phyloP scores from a whole-genome alignment of 1,284 basidiomycete genomes.

The Ustilago cynodontis region DNA sequence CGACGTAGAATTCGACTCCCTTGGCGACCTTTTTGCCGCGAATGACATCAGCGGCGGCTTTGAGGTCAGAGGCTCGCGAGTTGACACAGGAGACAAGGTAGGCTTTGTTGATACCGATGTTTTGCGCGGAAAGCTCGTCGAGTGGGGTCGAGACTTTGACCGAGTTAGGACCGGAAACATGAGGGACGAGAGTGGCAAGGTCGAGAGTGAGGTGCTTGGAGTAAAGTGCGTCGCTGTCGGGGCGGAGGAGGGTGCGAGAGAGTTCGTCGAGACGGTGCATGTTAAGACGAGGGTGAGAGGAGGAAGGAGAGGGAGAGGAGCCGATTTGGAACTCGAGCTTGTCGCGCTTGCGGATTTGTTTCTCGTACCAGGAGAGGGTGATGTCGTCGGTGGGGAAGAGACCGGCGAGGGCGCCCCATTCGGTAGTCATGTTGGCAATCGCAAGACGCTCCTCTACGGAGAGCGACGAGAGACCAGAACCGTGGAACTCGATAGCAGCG shows the following conservation, averaged over 20 bases:
- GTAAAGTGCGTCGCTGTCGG: conserved; percentile 86
- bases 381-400: conserved; percentile 92
- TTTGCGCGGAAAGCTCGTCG: conserved; percentile 79
- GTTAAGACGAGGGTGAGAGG: conserved; percentile 85
- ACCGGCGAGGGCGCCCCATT: conserved; percentile 97
- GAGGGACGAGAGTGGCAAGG: conserved; percentile 91
- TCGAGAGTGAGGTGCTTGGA: conserved; percentile 91
- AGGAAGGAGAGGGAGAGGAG: conserved; percentile 74
- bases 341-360: conserved; percentile 81
- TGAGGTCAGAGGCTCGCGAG: conserved; percentile 93
- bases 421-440: conserved; percentile 91
- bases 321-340: conserved; percentile 78
- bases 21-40: conserved; percentile 83
- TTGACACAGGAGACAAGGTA: conserved; percentile 99
- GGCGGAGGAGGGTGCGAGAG: conserved; percentile 76
- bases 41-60: conserved; percentile 89
- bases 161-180: conserved; percentile 96
- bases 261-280: conserved; percentile 76
- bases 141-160: conserved; percentile 96
- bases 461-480: conserved; percentile 86
- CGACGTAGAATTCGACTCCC: conserved; percentile 96
- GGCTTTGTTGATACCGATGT: conserved; percentile 92
- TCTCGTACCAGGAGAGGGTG: conserved; percentile 88
- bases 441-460: conserved; percentile 92
- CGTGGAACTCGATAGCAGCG: conserved; percentile 96